Evolutionary conservation across 768 basidiomycete species (phyloP), one percentile per base, ranked within the genome.

Genomic region (Ramaria sp.): DNA sequence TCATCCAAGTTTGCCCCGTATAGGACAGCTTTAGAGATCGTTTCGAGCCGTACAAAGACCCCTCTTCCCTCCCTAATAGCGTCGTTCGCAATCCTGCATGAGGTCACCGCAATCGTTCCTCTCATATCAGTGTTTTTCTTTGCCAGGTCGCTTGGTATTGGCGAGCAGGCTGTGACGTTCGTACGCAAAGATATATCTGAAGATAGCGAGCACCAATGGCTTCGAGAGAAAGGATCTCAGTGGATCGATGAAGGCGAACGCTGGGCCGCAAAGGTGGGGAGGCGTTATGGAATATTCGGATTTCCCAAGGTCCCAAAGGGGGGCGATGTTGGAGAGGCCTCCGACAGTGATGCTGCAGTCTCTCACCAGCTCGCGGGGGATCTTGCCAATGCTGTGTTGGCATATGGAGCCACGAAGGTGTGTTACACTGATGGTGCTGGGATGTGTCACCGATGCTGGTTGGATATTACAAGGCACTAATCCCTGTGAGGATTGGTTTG

Each of bases 41-140:
- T 92, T 10, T 82, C 91, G 16, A 67, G 73, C 5, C 77, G 82
- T 36, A 89, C 89, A 16, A 79, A 85, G 16, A 74, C 86, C 1
- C 87, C 88, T 13, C 64, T 94, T 0, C 74, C 89, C 1, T 90
- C 89, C 10, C 76, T 96, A 58, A 59, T 78, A 8, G 59, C 87
- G 39, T 89, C 91, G 0, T 95, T 96, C 59, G 81, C 78, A 5
- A 69, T 93, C 51, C 72, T 96, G 2, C 93, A 96, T 63, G 92
- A 96, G 63, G 59, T 89, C 10, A 92, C 90, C 0, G 90, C 92
- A 0, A 63, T 93, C 49, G 72, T 81, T 0, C 89, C 92, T 2
- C 74, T 93, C 27, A 75, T 84, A 3, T 77, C 80, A 34, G 64
- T 88, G 37, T 95, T 91, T 66, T 89, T 80, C 62, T 71, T 73